Conservation (phyloP, 2,329 filamentous ascomycete genomes). For the Macrophomina tecta region DNA sequence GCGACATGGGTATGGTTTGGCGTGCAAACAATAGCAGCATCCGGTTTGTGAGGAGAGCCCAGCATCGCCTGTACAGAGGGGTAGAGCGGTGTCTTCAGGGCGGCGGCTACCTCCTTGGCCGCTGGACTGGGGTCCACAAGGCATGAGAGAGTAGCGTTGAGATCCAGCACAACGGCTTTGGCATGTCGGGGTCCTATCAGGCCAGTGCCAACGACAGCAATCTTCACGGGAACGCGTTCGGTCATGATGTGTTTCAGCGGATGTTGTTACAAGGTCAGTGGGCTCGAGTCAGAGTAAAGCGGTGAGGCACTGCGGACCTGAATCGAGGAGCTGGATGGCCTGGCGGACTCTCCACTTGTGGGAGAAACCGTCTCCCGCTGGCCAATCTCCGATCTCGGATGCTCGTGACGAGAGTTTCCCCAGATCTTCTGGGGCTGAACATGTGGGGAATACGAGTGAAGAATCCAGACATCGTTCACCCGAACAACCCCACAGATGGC, state of each 20-base stretch:
- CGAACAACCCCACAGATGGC: not conserved
- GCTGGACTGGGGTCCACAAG: slow-evolving; percentile 55
- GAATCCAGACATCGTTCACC: not conserved
- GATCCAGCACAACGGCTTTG: slow-evolving; percentile 49
- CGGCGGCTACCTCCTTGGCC: slow-evolving; percentile 43
- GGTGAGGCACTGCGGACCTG: not conserved
- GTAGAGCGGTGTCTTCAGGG: slow-evolving; percentile 49
- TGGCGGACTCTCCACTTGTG: not conserved
- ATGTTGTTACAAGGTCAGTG: not conserved
- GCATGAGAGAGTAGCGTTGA: slow-evolving; percentile 48
- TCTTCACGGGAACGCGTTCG: slow-evolving; percentile 38
- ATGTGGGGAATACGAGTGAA: slow-evolving; percentile 6
- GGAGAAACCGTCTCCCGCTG: not conserved
- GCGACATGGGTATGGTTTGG: slow-evolving; percentile 65
- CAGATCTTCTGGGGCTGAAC: slow-evolving; percentile 1
- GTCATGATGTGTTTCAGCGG: slow-evolving; percentile 22
- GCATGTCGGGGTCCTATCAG: slow-evolving; percentile 60
- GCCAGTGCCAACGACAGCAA: slow-evolving; percentile 57
- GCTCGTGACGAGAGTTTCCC: slow-evolving; percentile 4
- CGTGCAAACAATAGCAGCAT: slow-evolving; percentile 65
- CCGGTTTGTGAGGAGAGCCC: slow-evolving; percentile 47
- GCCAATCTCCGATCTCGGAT: slow-evolving; percentile 12
- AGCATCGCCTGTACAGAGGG: slow-evolving; percentile 53
- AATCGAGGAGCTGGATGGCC: not conserved
- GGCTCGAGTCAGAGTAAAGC: not conserved